Evolutionary conservation across 306 rosid species (phyloP).

Genomic region (Cajanus cajan): DNA sequence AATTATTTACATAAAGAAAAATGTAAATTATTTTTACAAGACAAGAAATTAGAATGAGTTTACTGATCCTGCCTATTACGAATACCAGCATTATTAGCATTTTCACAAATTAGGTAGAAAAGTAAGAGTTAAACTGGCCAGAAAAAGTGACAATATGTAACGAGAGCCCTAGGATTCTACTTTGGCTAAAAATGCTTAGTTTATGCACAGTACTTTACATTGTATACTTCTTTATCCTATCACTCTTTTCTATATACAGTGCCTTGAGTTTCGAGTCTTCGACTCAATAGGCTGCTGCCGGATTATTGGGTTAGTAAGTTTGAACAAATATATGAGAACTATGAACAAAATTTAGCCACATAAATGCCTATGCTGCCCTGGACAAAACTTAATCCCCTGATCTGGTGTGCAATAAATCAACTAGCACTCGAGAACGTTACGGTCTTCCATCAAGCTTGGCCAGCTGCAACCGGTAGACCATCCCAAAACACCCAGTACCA

Average conservation of each 20-base stretch:
- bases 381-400: conserved; percentile 77
- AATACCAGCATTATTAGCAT: not conserved
- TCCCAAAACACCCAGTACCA: conserved; percentile 77
- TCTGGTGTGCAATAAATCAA: conserved; percentile 34
- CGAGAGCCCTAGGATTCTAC: conserved; percentile 30
- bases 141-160: conserved; percentile 9
- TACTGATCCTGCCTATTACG: conserved; percentile 8
- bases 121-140: not conserved
- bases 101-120: not conserved
- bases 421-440: conserved; percentile 59
- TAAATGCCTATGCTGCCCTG: conserved; percentile 34
- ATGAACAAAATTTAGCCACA: conserved; percentile 39
- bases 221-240: conserved; percentile 56
- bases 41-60: not conserved
- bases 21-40: not conserved
- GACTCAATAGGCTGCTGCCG: conserved; percentile 49
- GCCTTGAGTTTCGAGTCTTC: conserved; percentile 52
- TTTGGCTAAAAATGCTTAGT: conserved; percentile 36
- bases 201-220: conserved; percentile 60
- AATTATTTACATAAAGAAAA: not conserved
- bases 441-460: conserved; percentile 62
- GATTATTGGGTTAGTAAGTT: conserved; percentile 50
- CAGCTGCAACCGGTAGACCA: conserved; percentile 99
- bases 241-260: conserved; percentile 79
- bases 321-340: conserved; percentile 56